Conservation (phyloP, 2,329 filamentous ascomycete species). For the Fusarium globosum region DNA sequence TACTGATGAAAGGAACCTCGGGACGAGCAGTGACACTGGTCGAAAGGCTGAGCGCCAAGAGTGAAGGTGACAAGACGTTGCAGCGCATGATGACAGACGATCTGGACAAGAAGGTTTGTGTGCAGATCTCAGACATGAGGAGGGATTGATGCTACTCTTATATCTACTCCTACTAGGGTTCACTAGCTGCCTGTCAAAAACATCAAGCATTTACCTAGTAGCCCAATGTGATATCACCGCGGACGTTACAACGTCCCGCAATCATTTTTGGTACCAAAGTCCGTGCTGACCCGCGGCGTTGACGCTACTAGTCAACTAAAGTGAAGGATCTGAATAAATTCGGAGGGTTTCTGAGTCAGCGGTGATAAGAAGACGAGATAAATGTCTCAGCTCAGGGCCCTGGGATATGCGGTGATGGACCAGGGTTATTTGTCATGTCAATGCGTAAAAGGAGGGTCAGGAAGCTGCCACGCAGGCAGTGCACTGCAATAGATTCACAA, state of each 20-base stretch:
- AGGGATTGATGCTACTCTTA: neutral
- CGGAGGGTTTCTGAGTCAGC: conserved; percentile 2
- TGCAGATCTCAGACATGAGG: neutral
- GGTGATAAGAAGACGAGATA: neutral
- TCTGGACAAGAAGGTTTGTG: neutral
- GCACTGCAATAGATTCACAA: neutral
- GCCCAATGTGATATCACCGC: neutral
- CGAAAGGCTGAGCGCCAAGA: conserved; percentile 28
- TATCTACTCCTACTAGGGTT: neutral
- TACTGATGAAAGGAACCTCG: conserved; percentile 31
- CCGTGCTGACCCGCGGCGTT: conserved; percentile 1
- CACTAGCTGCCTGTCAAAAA: neutral
- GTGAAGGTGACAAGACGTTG: conserved; percentile 3
- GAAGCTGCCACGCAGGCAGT: neutral
- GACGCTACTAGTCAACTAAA: conserved; percentile 1
- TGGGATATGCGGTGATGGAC: neutral
- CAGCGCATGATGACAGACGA: conserved; percentile 19
- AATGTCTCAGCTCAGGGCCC: neutral
- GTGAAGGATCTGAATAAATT: neutral
- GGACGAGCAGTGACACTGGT: conserved; percentile 8
- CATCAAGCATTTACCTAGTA: neutral
- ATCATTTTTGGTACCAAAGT: neutral
- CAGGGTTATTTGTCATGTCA: neutral
- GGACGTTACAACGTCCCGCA: conserved; percentile 3
- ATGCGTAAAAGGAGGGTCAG: neutral